Conservation (phyloP, 495 filamentous ascomycete genomes). For the Aspergillus baeticus region DNA sequence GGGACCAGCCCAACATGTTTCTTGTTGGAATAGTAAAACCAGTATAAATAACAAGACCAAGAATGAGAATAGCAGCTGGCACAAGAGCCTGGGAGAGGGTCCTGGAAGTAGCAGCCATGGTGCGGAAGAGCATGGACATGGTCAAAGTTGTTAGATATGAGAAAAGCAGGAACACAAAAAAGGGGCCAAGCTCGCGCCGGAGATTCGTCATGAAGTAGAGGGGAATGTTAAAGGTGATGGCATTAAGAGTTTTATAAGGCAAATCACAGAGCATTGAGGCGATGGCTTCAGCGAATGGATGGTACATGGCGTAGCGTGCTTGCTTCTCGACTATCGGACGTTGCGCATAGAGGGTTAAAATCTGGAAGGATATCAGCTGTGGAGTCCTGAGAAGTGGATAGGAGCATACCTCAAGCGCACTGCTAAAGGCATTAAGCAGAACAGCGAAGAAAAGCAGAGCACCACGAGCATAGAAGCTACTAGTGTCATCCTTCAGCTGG, state of each 20-base stretch:
- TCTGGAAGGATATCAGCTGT: no score
- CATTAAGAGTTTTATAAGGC: slow-evolving; percentile 52
- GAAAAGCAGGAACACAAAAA: slow-evolving; percentile 62
- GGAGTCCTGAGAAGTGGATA: no score
- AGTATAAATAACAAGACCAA: slow-evolving; percentile 43
- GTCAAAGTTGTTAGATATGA: slow-evolving; percentile 54
- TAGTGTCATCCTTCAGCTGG: slow-evolving; percentile 62
- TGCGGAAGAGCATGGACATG: slow-evolving; percentile 58
- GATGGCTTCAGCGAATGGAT: slow-evolving; percentile 61
- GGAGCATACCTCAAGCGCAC: slow-evolving; percentile 37
- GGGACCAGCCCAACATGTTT: slow-evolving; percentile 55
- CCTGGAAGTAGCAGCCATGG: slow-evolving; percentile 46
- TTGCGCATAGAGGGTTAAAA: slow-evolving; percentile 60
- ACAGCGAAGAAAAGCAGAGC: slow-evolving; percentile 87
- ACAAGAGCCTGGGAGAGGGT: slow-evolving; percentile 51
- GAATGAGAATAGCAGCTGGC: no score
- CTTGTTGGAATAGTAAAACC: slow-evolving; percentile 49
- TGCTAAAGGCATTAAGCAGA: background rate
- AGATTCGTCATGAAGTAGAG: slow-evolving; percentile 65
- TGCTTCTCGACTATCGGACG: slow-evolving; percentile 70
- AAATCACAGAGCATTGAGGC: slow-evolving; percentile 62
- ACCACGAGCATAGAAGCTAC: slow-evolving; percentile 77
- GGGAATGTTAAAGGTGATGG: slow-evolving; percentile 55
- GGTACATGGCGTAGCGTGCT: slow-evolving; percentile 63
- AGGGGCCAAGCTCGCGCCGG: slow-evolving; percentile 42